These are phyloP conservation scores for Phaffia australis DNA, from an alignment of 768 basidiomycete species.

Conservation along the genomic window DNA sequence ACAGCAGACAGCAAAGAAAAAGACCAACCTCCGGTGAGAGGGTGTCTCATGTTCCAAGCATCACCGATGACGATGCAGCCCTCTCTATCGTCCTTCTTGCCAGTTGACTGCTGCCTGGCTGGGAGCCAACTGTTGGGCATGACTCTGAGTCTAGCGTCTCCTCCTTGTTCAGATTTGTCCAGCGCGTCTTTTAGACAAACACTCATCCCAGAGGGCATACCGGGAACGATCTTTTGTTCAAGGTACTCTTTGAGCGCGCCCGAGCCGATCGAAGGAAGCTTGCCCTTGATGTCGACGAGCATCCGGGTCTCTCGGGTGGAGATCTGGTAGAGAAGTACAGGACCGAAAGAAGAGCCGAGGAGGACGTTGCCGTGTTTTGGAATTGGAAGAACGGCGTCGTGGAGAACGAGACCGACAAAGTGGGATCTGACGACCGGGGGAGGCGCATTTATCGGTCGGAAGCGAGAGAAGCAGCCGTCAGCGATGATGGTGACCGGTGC, in stretches of 20 bases:
- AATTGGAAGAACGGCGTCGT: constrained; percentile 49
- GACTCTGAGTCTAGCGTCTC: constrained; percentile 58
- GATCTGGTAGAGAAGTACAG: constrained; percentile 88
- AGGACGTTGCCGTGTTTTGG: constrained; percentile 39
- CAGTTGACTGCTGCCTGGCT: constrained; percentile 51
- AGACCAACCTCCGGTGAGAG: constrained; percentile 61
- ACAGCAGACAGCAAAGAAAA: neutral
- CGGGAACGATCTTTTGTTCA: constrained; percentile 58
- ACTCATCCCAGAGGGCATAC: constrained; percentile 65
- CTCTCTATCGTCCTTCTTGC: constrained; percentile 43
- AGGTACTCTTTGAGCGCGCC: constrained; percentile 68
- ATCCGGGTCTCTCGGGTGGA: constrained; percentile 73
- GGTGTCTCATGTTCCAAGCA: constrained; percentile 98
- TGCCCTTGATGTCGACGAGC: constrained; percentile 76
- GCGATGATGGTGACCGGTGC: constrained; percentile 78
- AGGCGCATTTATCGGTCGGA: constrained; percentile 46
- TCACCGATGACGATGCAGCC: constrained; percentile 83
- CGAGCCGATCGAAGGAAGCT: constrained; percentile 51
- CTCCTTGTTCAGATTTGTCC: constrained; percentile 39
- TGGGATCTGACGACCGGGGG: constrained; percentile 50
- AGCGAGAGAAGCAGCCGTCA: constrained; percentile 92
- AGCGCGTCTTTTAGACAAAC: constrained; percentile 55
- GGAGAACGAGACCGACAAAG: constrained; percentile 75
- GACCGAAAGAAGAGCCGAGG: constrained; percentile 55
- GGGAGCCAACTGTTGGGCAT: constrained; percentile 97